A percentile compares a stretch with the other conserved stretches of the same genome.
Conservation (phyloP, 805 yeast genomes). For the Barnettozyma populi region DNA sequence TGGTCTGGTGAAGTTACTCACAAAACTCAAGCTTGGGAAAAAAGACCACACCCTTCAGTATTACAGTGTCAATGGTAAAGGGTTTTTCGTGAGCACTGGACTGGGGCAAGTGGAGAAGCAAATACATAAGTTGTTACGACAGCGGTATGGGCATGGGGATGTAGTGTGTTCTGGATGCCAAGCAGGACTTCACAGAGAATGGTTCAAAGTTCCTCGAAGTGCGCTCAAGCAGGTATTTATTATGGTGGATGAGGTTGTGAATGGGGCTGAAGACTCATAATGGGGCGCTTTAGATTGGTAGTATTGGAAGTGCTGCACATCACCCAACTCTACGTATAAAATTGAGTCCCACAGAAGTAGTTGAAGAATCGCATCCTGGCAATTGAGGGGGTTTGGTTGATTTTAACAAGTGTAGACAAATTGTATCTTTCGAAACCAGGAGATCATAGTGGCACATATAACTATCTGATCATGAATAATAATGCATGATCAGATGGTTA, state of each 20-base stretch:
- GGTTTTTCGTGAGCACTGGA: conserved; percentile 12
- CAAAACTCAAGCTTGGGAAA: conserved; percentile 5
- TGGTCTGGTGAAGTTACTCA: conserved; percentile 5
- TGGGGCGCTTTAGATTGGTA: too few species aligned
- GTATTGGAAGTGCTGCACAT: too few species aligned
- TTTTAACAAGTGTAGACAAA: too few species aligned
- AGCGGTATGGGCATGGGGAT: conserved; percentile 20
- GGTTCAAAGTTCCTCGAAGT: conserved; percentile 22
- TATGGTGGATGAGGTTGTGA: conserved; percentile 13
- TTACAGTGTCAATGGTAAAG: conserved; percentile 9
- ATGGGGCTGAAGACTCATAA: neutral
- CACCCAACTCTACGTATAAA: too few species aligned
- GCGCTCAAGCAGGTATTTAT: conserved; percentile 11
- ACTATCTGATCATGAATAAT: too few species aligned
- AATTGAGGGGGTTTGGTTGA: too few species aligned
- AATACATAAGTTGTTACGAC: conserved; percentile 15
- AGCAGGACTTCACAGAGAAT: conserved; percentile 21
- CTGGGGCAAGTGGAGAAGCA: conserved; percentile 17
- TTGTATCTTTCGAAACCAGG: too few species aligned
- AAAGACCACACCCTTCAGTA: neutral
- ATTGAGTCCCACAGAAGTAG: too few species aligned
- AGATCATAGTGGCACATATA: too few species aligned
- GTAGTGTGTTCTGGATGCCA: conserved; percentile 22
- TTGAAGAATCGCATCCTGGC: too few species aligned
- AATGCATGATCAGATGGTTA: too few species aligned